Conservation (phyloP, 352 stramenopile genomes). For the Hyphochytrium catenoides region DNA sequence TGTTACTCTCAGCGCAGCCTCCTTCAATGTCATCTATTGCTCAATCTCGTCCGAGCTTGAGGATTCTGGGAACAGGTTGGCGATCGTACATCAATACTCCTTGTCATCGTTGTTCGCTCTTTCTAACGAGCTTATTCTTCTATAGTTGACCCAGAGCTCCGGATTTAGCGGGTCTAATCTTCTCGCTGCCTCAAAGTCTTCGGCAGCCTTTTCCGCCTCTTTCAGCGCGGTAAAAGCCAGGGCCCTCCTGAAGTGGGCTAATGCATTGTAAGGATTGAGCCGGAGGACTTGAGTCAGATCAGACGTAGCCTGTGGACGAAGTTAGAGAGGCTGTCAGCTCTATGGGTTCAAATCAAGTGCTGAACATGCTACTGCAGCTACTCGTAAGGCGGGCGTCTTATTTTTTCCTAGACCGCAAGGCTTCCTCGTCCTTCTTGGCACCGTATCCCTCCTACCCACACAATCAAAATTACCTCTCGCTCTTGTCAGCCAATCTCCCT, state of each 20-base stretch:
- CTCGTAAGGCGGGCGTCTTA: too few relatives aligned
- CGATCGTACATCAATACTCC: too few relatives aligned
- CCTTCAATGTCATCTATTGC: too few relatives aligned
- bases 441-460: slow-evolving; percentile 14
- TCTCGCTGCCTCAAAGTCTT: slow-evolving; percentile 40
- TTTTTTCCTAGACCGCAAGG: slow-evolving; percentile 36
- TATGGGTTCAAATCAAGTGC: slow-evolving; percentile 12
- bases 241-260: slow-evolving; percentile 47
- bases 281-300: slow-evolving; percentile 41
- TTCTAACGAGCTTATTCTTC: neutral
- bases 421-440: slow-evolving; percentile 45
- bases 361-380: too few relatives aligned
- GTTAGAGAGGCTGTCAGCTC: too few relatives aligned
- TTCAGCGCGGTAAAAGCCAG: slow-evolving; percentile 39
- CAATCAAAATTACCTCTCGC: neutral
- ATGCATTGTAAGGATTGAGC: slow-evolving; percentile 43
- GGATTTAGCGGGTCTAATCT: slow-evolving; percentile 31
- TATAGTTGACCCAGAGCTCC: slow-evolving; percentile 46
- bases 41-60: too few relatives aligned
- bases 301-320: slow-evolving; percentile 21
- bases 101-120: too few relatives aligned
- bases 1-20: too few relatives aligned
- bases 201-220: slow-evolving; percentile 20
- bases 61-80: too few relatives aligned
- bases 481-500: neutral